Percentiles rank a stretch among this genome's conserved stretches.
Conservation (phyloP, 2,329 filamentous ascomycete species). For the Thelonectria rubi region DNA sequence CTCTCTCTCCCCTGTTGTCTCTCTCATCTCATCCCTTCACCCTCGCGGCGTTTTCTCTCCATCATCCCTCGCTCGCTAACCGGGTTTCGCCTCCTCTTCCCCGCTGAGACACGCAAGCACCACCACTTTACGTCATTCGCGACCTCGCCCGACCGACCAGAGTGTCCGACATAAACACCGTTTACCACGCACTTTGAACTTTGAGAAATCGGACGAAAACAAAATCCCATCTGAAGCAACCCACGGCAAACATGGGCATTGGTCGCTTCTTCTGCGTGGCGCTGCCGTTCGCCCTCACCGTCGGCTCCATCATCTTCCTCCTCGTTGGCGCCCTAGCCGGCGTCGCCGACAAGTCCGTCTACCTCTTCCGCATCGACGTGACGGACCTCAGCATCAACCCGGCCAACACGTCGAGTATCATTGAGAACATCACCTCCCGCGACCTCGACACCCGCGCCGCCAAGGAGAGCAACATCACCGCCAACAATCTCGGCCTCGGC, state of each 20-base stretch:
- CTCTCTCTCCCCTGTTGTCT: constrained; percentile 1
- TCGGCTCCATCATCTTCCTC: constrained; percentile 78
- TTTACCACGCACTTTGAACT: not conserved
- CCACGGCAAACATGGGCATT: constrained; percentile 60
- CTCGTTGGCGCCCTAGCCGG: constrained; percentile 66
- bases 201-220: not conserved
- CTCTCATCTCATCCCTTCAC: constrained; percentile 4
- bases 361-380: constrained; percentile 69
- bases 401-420: constrained; percentile 48
- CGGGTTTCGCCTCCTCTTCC: constrained; percentile 9
- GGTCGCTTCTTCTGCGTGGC: constrained; percentile 88
- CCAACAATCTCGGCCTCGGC: constrained; percentile 68
- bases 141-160: constrained; percentile 23
- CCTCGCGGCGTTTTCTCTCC: not conserved
- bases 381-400: constrained; percentile 60
- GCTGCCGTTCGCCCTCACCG: constrained; percentile 82
- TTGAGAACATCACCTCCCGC: constrained; percentile 44
- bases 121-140: constrained; percentile 37
- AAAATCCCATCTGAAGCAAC: not conserved
- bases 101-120: constrained; percentile 7
- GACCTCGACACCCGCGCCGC: constrained; percentile 34
- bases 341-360: constrained; percentile 64
- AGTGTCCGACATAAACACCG: constrained; percentile 18
- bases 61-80: constrained; percentile 21
- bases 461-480: constrained; percentile 62